Evolutionary conservation across 176 grass and related monocot species (phyloP), one percentile per base, ranked within the genome.

Genomic region (Elymus sibiricus): DNA sequence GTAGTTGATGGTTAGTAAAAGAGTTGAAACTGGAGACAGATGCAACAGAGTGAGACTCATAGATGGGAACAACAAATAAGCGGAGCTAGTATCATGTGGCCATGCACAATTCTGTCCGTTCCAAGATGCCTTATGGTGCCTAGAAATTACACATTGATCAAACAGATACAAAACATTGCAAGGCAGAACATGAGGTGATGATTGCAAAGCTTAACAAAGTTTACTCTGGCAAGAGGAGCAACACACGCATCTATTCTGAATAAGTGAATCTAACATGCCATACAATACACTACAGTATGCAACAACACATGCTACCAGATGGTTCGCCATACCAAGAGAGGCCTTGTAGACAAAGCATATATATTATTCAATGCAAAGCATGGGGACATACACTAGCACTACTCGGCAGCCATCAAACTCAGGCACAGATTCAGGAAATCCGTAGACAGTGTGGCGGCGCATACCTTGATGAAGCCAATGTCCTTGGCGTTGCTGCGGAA

Each of bases 381-480:
- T 76, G 72, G 72, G 40, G 15, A 28, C 72, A 75, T 51, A 74
- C 11, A 51, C 6, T 19, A 19, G 56, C 37, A 21, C 43, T 51
- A 17, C 72, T 31, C 43, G 5, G 5, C 43, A 4, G 72, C 47
- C 28, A 76, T 26, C 9, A 51, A 51, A 76, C 31, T 29, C 69
- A 71, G 21, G 69, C 69, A 71, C 40, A 38, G 35, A 24, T 40
- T 24, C 25, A 75, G 25, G 43, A 75, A 29, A 49, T 29, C 22
- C 5, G 24, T 26, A 1, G 27, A 49, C 43, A 9, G 70, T 17
- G 40, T 74, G 40, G 43, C 14, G 1, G 8, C 9, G 47, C 16
- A 80, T 92, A 98, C 95, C 95, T 98, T 98, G 83, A 95, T 95
- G 80, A 98, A 98, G 85, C 95, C 95, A 62, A 98, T 95, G 81